These are phyloP conservation scores for Oryza coarctata DNA, from an alignment of 176 grass and related monocot genomes.

Conservation along the genomic window DNA sequence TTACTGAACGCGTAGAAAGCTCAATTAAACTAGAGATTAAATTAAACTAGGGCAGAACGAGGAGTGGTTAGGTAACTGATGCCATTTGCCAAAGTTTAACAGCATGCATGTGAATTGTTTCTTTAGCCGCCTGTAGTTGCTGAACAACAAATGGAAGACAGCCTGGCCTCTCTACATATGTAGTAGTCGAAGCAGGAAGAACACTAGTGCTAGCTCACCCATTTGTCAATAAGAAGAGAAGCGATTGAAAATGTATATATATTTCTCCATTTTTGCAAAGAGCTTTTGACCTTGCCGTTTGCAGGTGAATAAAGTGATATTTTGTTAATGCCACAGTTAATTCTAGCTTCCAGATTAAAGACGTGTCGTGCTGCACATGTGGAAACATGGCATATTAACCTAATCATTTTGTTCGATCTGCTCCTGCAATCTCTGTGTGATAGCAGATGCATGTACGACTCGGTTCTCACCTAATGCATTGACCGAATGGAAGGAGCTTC, in stretches of 20 bases:
- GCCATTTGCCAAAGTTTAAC: slow-evolving; percentile 14
- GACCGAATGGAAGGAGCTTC: slow-evolving; percentile 30
- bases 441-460: neutral
- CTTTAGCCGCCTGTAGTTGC: neutral
- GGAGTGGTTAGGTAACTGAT: slow-evolving; percentile 14
- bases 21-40: neutral
- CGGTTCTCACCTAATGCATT: slow-evolving; percentile 38
- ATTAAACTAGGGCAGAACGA: neutral
- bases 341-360: neutral
- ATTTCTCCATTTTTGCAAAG: neutral
- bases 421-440: neutral
- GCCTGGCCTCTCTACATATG: neutral
- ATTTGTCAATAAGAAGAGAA: slow-evolving; percentile 13
- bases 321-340: too few relatives aligned
- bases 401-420: neutral
- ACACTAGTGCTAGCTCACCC: neutral
- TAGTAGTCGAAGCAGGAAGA: neutral
- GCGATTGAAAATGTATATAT: neutral
- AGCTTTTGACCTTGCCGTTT: neutral
- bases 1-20: neutral
- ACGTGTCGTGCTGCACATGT: neutral
- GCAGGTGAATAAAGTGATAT: neutral
- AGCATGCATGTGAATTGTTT: neutral
- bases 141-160: neutral
- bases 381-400: neutral